These are phyloP conservation scores for Aspergillus indologenus DNA, from an alignment of 495 filamentous ascomycete genomes.

Conservation along the genomic window DNA sequence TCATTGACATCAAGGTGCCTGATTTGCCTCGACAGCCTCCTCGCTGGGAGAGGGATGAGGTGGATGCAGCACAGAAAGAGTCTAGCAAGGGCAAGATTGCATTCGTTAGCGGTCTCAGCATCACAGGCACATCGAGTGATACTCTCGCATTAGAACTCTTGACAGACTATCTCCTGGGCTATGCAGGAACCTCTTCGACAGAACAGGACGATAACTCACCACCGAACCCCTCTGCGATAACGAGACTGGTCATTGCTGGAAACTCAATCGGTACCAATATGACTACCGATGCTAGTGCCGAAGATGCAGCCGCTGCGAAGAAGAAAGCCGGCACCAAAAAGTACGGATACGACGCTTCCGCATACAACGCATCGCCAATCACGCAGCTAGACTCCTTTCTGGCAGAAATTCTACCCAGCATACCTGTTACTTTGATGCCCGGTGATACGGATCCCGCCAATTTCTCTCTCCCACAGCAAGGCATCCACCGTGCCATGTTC, in stretches of 20 bases:
- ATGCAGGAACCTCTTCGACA: constrained; percentile 51
- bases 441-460: constrained; percentile 77
- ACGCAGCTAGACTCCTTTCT: constrained; percentile 82
- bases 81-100: constrained; percentile 66
- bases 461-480: constrained; percentile 74
- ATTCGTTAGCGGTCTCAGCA: constrained; percentile 81
- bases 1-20: constrained; percentile 82
- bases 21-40: constrained; percentile 77
- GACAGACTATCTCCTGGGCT: constrained; percentile 83
- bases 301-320: constrained; percentile 30
- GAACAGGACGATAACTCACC: constrained; percentile 45
- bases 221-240: constrained; percentile 59
- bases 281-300: constrained; percentile 27
- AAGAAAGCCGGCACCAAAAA: constrained; percentile 64
- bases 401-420: constrained; percentile 69
- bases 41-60: constrained; percentile 64
- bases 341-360: constrained; percentile 87
- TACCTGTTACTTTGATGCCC: constrained; percentile 78
- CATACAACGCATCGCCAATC: constrained; percentile 83
- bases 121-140: constrained; percentile 72
- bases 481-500: constrained; percentile 80
- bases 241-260: constrained; percentile 84
- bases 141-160: constrained; percentile 72
- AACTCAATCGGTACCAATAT: constrained; percentile 72
- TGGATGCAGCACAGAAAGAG: constrained; percentile 39